Conservation (phyloP, 257 asterid genomes). For the Petrea volubilis region DNA sequence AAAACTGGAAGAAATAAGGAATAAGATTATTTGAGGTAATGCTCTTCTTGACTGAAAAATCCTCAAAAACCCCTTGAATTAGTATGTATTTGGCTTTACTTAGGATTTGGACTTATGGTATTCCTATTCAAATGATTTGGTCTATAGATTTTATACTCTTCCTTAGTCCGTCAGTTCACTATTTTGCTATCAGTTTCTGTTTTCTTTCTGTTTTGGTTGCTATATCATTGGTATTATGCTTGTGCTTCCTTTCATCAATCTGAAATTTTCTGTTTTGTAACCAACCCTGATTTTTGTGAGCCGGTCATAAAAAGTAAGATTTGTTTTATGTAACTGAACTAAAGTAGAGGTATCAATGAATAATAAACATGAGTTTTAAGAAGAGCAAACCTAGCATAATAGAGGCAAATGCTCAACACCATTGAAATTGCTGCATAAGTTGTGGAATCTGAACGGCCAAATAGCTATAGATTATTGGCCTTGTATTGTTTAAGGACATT, state of each 20-base stretch:
- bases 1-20: slow-evolving; percentile 92
- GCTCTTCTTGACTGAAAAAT: slow-evolving; percentile 20
- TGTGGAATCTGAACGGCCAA: background rate
- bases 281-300: background rate
- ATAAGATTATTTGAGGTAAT: slow-evolving; percentile 71
- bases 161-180: background rate
- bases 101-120: background rate
- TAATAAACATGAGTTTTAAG: background rate
- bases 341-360: background rate
- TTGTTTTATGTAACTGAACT: background rate
- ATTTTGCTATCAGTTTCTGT: background rate
- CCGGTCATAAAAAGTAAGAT: background rate
- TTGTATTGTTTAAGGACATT: background rate
- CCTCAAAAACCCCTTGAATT: background rate
- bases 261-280: background rate
- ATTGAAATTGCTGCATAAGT: background rate
- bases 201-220: slow-evolving; percentile 7
- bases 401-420: background rate
- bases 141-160: background rate
- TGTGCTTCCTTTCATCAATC: background rate
- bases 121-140: background rate
- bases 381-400: background rate
- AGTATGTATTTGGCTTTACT: background rate
- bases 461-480: no score
- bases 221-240: background rate